Percentiles rank a stretch among this genome's conserved stretches.
Evolutionary conservation across 148 eudicot genomes (phyloP).

Genomic region (Heliamphora exappendiculata): DNA sequence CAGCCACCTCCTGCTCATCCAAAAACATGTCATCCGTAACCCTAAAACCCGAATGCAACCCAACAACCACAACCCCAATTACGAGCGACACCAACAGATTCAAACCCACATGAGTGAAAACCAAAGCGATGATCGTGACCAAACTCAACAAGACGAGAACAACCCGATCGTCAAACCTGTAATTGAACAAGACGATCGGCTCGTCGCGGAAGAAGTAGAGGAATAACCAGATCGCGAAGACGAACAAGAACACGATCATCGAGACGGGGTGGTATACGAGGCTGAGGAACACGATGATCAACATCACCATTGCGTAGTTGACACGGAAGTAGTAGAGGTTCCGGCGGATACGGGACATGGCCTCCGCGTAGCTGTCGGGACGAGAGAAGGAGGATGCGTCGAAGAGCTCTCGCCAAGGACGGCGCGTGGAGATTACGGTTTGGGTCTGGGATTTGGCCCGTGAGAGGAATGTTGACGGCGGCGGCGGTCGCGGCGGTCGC

Average conservation of each 20-base stretch:
- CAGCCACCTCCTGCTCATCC: slow-evolving; percentile 45
- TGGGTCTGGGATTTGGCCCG: slow-evolving; percentile 30
- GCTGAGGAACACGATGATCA: slow-evolving; percentile 46
- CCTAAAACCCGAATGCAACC: slow-evolving; percentile 47
- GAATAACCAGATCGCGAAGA: slow-evolving; percentile 44
- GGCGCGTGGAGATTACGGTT: slow-evolving; percentile 37
- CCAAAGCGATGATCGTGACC: slow-evolving; percentile 50
- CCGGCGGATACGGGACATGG: slow-evolving; percentile 43
- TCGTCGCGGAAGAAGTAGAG: slow-evolving; percentile 46
- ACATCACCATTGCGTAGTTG: slow-evolving; percentile 52
- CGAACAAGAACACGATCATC: slow-evolving; percentile 48
- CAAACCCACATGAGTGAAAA: slow-evolving; percentile 46
- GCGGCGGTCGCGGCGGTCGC: not conserved
- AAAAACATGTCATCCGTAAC: slow-evolving; percentile 54
- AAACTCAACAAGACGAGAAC: slow-evolving; percentile 33
- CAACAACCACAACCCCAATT: slow-evolving; percentile 35
- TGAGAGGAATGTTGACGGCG: slow-evolving; percentile 27
- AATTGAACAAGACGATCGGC: slow-evolving; percentile 25
- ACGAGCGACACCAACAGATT: slow-evolving; percentile 48
- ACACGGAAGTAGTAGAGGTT: slow-evolving; percentile 54
- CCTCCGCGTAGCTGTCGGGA: slow-evolving; percentile 42
- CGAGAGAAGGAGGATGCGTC: slow-evolving; percentile 36
- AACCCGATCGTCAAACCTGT: slow-evolving; percentile 40
- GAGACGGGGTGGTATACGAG: slow-evolving; percentile 64
- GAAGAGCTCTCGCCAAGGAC: slow-evolving; percentile 58